phyloP scores from a whole-genome alignment of 148 eudicot genomes.

The Fallopia convolvulus region DNA sequence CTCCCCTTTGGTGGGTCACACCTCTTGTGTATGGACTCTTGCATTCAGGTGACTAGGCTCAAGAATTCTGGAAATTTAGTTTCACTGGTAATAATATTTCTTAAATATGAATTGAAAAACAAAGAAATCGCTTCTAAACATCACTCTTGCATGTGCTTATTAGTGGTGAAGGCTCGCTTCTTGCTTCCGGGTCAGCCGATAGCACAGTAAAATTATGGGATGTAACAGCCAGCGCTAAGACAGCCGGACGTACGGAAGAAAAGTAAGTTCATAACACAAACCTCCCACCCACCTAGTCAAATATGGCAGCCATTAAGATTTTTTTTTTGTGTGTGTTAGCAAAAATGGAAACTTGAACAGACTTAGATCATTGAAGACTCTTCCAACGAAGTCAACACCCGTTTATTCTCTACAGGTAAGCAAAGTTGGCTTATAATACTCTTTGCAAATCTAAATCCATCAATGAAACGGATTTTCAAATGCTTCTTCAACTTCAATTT shows the following conservation, averaged over 20 bases:
- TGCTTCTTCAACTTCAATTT: background rate
- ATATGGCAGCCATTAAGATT: background rate
- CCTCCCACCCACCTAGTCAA: background rate
- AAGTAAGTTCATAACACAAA: conserved; percentile 41
- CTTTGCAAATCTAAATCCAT: background rate
- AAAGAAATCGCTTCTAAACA: background rate
- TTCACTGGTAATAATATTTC: background rate
- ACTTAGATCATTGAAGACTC: conserved; percentile 83
- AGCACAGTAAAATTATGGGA: conserved; percentile 97
- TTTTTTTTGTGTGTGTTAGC: conserved; percentile 15
- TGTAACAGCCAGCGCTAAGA: conserved; percentile 65
- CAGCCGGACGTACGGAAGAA: conserved; percentile 45
- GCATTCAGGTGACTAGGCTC: conserved; percentile 57
- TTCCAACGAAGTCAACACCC: conserved; percentile 88
- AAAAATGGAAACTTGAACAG: conserved; percentile 65
- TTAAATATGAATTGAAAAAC: background rate
- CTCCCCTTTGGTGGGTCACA: conserved; percentile 85
- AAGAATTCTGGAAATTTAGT: conserved; percentile 3
- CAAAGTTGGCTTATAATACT: background rate
- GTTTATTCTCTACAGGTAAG: conserved; percentile 76
- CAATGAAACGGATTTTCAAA: background rate
- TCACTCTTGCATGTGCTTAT: conserved; percentile 3
- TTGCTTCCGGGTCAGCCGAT: conserved; percentile 99
- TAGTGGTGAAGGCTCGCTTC: conserved; percentile 98
- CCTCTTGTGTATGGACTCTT: conserved; percentile 93